phyloP scores from a whole-genome alignment of 1,139 yeast species.

The Saccharomyces uvarum region DNA sequence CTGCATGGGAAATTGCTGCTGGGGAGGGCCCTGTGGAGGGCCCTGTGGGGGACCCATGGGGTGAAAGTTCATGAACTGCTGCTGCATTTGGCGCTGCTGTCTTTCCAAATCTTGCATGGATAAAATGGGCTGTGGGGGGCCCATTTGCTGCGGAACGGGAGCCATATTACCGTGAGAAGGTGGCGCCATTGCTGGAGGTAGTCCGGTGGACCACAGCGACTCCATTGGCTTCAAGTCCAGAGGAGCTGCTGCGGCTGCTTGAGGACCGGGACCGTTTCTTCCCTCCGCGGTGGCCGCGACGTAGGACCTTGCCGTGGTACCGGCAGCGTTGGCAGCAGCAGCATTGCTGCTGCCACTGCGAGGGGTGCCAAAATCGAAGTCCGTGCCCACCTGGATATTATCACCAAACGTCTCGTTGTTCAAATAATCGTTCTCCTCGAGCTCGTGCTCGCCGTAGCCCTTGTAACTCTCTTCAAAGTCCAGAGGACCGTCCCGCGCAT shows the following conservation, averaged over 20 bases:
- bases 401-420: constrained; percentile 86
- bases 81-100: constrained; percentile 26
- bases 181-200: constrained; percentile 16
- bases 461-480: constrained; percentile 84
- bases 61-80: constrained; percentile 2
- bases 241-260: constrained; percentile 19
- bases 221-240: constrained; percentile 58
- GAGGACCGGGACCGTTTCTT: constrained; percentile 29
- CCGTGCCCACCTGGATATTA: constrained; percentile 51
- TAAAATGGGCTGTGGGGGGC: constrained; percentile 20
- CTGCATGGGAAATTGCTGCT: constrained; percentile 3
- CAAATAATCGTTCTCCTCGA: constrained; percentile 71
- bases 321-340: constrained; percentile 17
- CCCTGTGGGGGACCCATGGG: background rate
- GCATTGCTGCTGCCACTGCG: constrained; percentile 30
- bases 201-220: constrained; percentile 44
- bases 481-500: constrained; percentile 11
- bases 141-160: constrained; percentile 12
- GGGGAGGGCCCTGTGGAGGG: background rate
- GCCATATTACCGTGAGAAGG: constrained; percentile 15
- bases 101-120: constrained; percentile 32
- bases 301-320: constrained; percentile 8
- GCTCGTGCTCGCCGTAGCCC: constrained; percentile 61
- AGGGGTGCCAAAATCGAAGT: constrained; percentile 60
- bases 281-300: constrained; percentile 17